Base-by-base conservation (phyloP, 192 early-diverging fungal species). In the Phlyctochytrium arcticum region DNA sequence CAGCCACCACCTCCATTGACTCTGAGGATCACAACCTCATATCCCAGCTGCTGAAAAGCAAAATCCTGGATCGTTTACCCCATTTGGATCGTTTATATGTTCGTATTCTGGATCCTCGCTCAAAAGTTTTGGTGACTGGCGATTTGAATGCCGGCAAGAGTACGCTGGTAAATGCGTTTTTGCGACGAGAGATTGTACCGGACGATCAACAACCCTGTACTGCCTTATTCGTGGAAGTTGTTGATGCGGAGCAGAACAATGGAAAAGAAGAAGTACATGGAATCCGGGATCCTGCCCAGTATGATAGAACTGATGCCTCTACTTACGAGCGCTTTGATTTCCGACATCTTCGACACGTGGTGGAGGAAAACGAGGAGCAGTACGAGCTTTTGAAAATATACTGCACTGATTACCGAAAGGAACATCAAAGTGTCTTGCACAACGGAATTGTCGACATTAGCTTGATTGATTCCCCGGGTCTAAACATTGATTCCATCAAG, bases 201-300 rank as follows among this genome's bases (percentile, higher is more conserved):
- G 83, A 86, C 49, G 97, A 99, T 75, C 97, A 99, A 72, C 94
- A 99, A 74, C 97, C 97, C 15, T 96, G 94, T 81, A 99, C 95
- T 3, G 90, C 88, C 65, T 75, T 95, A 33, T 99, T 99, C 77
- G 91, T 89, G 64, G 97, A 99, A 72, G 95, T 99, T 3, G 78
- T 99, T 32, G 94, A 96, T 75, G 90, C 89, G 15, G 81, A 80
- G n/a, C 83, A 91, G 69, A 99, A 99, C 70, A 81, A 83, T 30
- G 92, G 87, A 48, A 66, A 80, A n/a, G 94, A 97, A 72, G 92
- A 92, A 58, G 89, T 98, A 23, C 97, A 99, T 68, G 94, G 91
- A 23, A 89, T 96, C 57, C 80, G 79, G 44, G 75, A 88, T 56
- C 81, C 87, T 33, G 65, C 72, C 6, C 48, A 53, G 0, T 98